These are phyloP conservation scores for Cadophora luteo-olivacea DNA, from an alignment of 2,329 filamentous ascomycete genomes.

Conservation along the genomic window DNA sequence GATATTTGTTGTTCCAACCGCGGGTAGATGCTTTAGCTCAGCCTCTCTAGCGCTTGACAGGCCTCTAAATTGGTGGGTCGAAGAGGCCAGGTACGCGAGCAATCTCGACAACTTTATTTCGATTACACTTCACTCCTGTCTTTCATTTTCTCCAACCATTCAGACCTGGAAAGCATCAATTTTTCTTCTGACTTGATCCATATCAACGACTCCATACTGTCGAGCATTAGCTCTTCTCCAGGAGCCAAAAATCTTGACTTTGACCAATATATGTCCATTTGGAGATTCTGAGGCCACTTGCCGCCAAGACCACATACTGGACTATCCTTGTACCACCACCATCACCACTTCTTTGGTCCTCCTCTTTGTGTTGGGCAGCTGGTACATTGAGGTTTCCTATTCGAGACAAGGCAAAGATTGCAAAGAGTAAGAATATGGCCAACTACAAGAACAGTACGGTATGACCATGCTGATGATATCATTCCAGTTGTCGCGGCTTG, in stretches of 20 bases:
- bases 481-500: not conserved
- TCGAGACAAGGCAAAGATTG: too few relatives aligned
- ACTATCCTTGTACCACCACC: conserved; percentile 5
- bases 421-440: not conserved
- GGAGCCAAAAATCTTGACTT: not conserved
- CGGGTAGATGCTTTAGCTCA: conserved; percentile 29
- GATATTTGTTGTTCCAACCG: conserved; percentile 12
- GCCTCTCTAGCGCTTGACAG: conserved; percentile 8
- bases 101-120: conserved; percentile 31
- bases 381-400: not conserved
- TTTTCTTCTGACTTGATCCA: not conserved
- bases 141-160: not conserved
- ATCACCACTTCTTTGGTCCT: not conserved
- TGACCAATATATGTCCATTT: not conserved
- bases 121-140: conserved; percentile 21
- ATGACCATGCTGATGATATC: conserved; percentile 1
- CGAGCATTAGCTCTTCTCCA: not conserved
- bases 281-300: not conserved
- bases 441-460: not conserved
- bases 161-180: not conserved
- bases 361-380: not conserved
- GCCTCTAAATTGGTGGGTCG: conserved; percentile 1
- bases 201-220: not conserved
- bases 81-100: conserved; percentile 25
- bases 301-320: conserved; percentile 2